Conservation (phyloP, 805 yeast genomes). For the Candida insectorum region DNA sequence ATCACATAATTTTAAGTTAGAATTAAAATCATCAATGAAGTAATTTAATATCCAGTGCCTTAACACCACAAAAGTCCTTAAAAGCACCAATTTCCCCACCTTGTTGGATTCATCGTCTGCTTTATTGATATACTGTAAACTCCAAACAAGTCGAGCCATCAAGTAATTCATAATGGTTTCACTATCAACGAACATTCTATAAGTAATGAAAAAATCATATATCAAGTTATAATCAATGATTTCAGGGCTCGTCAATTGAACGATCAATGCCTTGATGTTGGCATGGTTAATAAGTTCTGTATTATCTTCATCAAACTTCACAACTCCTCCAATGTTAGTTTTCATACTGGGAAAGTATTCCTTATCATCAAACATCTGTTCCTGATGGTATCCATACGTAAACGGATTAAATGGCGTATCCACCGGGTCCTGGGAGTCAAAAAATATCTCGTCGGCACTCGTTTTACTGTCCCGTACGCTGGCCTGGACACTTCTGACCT, state of each 20-base stretch:
- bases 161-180: conserved; percentile 57
- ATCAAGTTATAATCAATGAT: conserved; percentile 72
- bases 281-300: conserved; percentile 34
- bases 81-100: conserved; percentile 62
- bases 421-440: too few relatives aligned
- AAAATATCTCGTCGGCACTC: too few relatives aligned
- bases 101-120: conserved; percentile 22
- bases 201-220: conserved; percentile 84
- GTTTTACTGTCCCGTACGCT: too few relatives aligned
- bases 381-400: conserved; percentile 33
- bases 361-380: conserved; percentile 35
- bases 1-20: conserved; percentile 31
- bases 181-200: conserved; percentile 65
- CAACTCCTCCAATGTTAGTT: conserved; percentile 16
- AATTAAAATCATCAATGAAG: conserved; percentile 71
- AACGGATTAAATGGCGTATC: too few relatives aligned
- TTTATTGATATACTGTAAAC: conserved; percentile 44
- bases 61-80: conserved; percentile 81
- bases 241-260: conserved; percentile 68
- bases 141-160: conserved; percentile 69
- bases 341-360: conserved; percentile 30
- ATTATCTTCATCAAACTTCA: conserved; percentile 31
- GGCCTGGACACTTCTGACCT: too few relatives aligned
- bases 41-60: conserved; percentile 90
- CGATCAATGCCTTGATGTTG: conserved; percentile 46